Base-by-base conservation (phyloP, 1,284 basidiomycete species). In the Austroboletus olivaceoglutinosus region DNA sequence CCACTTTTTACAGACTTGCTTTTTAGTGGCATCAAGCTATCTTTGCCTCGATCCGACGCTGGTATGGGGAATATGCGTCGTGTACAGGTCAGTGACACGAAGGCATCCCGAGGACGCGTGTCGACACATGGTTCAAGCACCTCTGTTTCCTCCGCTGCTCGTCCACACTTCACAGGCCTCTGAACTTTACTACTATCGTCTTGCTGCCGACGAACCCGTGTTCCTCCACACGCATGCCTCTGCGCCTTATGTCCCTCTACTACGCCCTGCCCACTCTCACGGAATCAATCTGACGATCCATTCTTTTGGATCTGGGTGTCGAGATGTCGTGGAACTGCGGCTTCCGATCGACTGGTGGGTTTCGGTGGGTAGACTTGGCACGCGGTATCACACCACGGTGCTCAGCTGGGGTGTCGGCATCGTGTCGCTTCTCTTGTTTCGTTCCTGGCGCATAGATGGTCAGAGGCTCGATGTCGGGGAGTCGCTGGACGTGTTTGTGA, bases 101-200 rank as follows among this genome's bases (percentile, higher is more conserved):
- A 42, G 9, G 33, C 8, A 10, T 2, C 27, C 13, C 2, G 21
- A n/a, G 22, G 2, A 22, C 11, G 9, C 6, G 3, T 16, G 29
- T 47, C 64, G 29, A 68, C 44, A 15, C 21, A 33, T 21, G 1
- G 52, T 50, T 45, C 44, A 56, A 85, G 79, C 72, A 45, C 61
- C 74, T 1, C 60, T 82, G 9, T 70, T 85, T 18, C 70, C 77
- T 12, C 82, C 86, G 3, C 66, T 88, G 8, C 70, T 91, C 9
- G 70, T 76, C 27, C 82, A 86, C 52, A 73, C 71, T 0, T 82
- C 86, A 0, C 73, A 76, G 45, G 60, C 73, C 2, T 70, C 74
- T 25, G 92, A 95, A 70, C 76, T 78, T 0, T 86, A 91, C 55
- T 91, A 86, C 62, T 85, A 84, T 62, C 78, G 84, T 10, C 68